Base-by-base conservation (phyloP, 2,329 filamentous ascomycete genomes). In the Venturiaceae sp. region DNA sequence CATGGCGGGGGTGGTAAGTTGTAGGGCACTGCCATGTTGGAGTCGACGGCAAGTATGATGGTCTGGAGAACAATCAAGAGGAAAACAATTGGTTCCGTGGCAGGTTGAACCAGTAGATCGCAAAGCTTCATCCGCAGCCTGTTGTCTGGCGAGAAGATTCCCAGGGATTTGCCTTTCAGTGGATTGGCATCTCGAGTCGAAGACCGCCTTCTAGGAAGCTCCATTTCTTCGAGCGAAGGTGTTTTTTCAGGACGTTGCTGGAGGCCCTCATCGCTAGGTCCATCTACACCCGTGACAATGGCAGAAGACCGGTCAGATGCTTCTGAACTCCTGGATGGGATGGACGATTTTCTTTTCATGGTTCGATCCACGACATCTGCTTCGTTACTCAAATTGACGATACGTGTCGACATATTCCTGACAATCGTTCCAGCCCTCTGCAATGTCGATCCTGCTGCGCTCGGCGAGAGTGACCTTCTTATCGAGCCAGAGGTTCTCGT, bases 371-470 rank as follows among this genome's bases (percentile, higher is more conserved):
- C 79, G 21, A 89, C 76, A 65, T 96, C 90, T 4, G 86, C 87
- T 67, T 97, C 94, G 68, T 95, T 95, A 73, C 91, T 96, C 66
- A 99, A 83, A 68, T 97, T 97, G 67, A 99, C 94, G 58, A 99
- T 92, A 76, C 94, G 90, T 75, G 96, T 92, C 33, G 95, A 97
- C 84, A 99, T 95, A 64, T 84, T 84, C 63, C 78, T 72, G 67
- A 80, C 68, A 67, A 81, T 76, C 60, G 76, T 78, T 26, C 76
- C 74, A 39, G 77, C 79, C 58, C 79, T 70, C 50, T 72, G 70
- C 52, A 82, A 68, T 23, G 78, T 74, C 39, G 77, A 79, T 37
- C 73, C 74, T 16, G 71, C 68, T 19, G 69, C 68, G 37, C 71
- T 70, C 13, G 77, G 74, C 47, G 77, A 78, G 19, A 77, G 67